Evolutionary conservation across 2,329 filamentous ascomycete species (phyloP).

Genomic region (Talaromyces amestolkiae): DNA sequence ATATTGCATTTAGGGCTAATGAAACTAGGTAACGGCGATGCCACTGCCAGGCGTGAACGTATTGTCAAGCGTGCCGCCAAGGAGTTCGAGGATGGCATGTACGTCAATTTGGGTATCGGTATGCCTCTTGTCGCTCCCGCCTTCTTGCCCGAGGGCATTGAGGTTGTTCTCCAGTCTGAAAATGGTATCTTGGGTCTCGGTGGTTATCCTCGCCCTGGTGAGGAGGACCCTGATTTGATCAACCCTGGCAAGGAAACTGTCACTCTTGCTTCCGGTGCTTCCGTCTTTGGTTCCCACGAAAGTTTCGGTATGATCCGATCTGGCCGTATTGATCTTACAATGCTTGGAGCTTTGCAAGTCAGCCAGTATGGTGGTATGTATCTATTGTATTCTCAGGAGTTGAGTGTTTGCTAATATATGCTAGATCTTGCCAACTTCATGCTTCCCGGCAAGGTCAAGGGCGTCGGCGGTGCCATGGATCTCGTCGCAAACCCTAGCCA

Average conservation of each 20-base stretch:
- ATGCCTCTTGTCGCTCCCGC: conserved; percentile 80
- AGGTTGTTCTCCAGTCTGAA: conserved; percentile 82
- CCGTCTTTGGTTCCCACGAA: conserved; percentile 75
- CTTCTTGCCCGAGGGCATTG: conserved; percentile 65
- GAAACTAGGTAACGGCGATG: conserved; percentile 49
- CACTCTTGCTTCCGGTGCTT: conserved; percentile 71
- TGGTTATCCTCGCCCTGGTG: conserved; percentile 67
- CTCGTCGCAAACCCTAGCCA: conserved; percentile 64
- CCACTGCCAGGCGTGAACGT: conserved; percentile 71
- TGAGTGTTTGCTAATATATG: conserved; percentile 14
- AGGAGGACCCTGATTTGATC: conserved; percentile 73
- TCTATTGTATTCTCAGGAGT: too few species aligned
- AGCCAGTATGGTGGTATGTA: conserved; percentile 60
- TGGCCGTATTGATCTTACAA: conserved; percentile 78
- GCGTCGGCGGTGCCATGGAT: conserved; percentile 75
- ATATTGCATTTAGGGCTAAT: conserved; percentile 28
- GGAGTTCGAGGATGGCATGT: conserved; percentile 60
- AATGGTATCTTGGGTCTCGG: conserved; percentile 84
- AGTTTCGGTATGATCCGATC: conserved; percentile 86
- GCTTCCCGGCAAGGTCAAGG: conserved; percentile 79
- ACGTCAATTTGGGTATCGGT: conserved; percentile 70
- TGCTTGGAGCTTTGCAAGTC: conserved; percentile 80
- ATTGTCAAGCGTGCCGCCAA: conserved; percentile 73
- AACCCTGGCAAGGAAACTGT: conserved; percentile 89
- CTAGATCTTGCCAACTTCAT: conserved; percentile 81